These are phyloP conservation scores for Candida sphagnicola DNA, from an alignment of 805 yeast genomes.

Conservation along the genomic window DNA sequence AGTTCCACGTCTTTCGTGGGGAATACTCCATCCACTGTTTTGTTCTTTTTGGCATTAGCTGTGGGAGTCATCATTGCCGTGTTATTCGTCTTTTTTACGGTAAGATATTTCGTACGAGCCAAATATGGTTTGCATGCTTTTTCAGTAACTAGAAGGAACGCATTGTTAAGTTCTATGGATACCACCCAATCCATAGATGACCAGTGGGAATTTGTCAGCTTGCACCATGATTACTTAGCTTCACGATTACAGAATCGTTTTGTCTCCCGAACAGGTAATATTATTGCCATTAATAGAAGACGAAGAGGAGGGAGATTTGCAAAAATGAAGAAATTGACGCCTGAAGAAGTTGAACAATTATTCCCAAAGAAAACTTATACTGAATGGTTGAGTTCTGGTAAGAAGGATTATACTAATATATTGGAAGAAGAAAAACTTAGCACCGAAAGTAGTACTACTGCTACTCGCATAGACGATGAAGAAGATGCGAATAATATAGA, in stretches of 20 bases:
- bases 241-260: background rate
- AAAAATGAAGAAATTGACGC: slow-evolving; percentile 49
- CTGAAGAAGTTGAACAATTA: slow-evolving; percentile 54
- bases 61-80: slow-evolving; percentile 57
- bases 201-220: slow-evolving; percentile 2
- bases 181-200: background rate
- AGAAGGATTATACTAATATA: slow-evolving; percentile 45
- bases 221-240: slow-evolving; percentile 2
- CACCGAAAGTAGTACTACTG: background rate
- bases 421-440: slow-evolving; percentile 31
- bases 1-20: slow-evolving; percentile 34
- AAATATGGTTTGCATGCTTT: slow-evolving; percentile 50
- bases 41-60: slow-evolving; percentile 61
- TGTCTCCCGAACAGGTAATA: background rate
- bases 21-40: slow-evolving; percentile 56
- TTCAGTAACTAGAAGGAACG: slow-evolving; percentile 27
- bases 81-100: slow-evolving; percentile 55
- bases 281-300: slow-evolving; percentile 15
- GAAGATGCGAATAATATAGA: slow-evolving; percentile 1
- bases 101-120: slow-evolving; percentile 56
- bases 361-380: slow-evolving; percentile 57
- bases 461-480: background rate
- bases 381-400: slow-evolving; percentile 61
- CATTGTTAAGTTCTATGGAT: slow-evolving; percentile 10
- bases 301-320: slow-evolving; percentile 35